Evolutionary conservation across 345 rosid genomes (phyloP), one percentile per base, ranked within the genome.

Genomic region (Crucihimalaya himalaica): DNA sequence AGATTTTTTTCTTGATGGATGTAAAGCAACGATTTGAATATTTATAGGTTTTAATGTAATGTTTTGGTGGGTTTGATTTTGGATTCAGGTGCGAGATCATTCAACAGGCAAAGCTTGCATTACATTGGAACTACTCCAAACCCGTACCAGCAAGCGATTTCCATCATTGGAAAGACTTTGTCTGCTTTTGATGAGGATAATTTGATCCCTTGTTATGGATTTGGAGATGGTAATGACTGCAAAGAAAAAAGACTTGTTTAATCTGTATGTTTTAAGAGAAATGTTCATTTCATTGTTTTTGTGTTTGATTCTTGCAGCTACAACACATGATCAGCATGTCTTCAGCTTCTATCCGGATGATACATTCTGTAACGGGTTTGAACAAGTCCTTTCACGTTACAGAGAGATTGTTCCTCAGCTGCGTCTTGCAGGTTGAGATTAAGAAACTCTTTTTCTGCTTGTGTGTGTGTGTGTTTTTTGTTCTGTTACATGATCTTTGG

Each of bases 311-410:
- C 45, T 64, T 72, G 73, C 83, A 94, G 96, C 97, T 40, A 83
- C 93, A n/a, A 88, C 98, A 8, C 97, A 91, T 70, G 97, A 91
- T 73, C 97, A 89, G 73, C 88, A 94, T 18, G 91, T 91, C 53
- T 88, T 94, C 80, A 80, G 87, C 75, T 94, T 94, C 84, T 76
- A 67, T 75, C 82, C 79, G 0, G 96, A 88, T 13, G 92, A 88
- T 64, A 73, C 70, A 37, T 76, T 70, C 78, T 94, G 95, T 66
- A 68, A 81, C 40, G 98, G 98, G 63, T 94, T 94, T 43, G 97
- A 94, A 79, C 87, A 91, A 35, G 95, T 88, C 19, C 86, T 94
- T 57, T 13, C 68, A 7, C 90, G 81, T 31, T 94, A 91, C 76
- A 87, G 84, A 80, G 91, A 89, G 81, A 86, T 94, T 29, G 87